Conservation (phyloP, 2,329 filamentous ascomycete genomes). For the Penicillium brevicompactum region DNA sequence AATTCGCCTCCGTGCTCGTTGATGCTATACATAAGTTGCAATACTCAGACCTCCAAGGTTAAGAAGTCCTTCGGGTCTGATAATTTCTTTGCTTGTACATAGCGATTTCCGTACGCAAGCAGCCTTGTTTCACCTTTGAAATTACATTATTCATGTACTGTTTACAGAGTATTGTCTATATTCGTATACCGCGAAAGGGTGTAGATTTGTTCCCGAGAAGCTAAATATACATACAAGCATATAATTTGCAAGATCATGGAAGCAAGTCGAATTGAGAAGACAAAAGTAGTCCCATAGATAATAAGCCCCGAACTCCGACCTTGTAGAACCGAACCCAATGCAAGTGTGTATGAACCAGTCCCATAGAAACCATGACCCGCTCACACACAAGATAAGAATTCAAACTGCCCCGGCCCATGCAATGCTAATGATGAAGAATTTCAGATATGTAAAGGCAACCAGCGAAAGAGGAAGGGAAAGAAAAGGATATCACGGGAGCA, state of each 20-base stretch:
- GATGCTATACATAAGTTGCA: no score
- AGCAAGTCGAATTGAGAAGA: constrained; percentile 16
- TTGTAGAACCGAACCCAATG: constrained; percentile 29
- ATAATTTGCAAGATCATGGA: neutral
- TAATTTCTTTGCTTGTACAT: no score
- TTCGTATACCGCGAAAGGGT: no score
- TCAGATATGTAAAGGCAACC: neutral
- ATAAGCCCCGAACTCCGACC: constrained; percentile 18
- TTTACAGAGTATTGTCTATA: no score
- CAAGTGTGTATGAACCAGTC: constrained; percentile 17
- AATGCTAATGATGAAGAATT: constrained; percentile 22
- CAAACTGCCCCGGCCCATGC: constrained; percentile 24
- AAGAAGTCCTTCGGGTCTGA: no score
- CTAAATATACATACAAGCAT: constrained; percentile 2
- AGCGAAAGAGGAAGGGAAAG: constrained; percentile 16
- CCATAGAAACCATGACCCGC: constrained; percentile 10
- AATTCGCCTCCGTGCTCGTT: no score
- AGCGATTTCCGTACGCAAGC: no score
- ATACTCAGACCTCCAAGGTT: no score
- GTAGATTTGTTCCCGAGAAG: neutral
- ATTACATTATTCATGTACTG: no score
- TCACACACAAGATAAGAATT: constrained; percentile 12
- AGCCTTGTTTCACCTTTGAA: no score
- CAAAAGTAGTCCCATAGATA: constrained; percentile 1
- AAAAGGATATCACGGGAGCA: constrained; percentile 24